Conservation (phyloP, 352 stramenopile genomes). For the Aphanomyces astaci region DNA sequence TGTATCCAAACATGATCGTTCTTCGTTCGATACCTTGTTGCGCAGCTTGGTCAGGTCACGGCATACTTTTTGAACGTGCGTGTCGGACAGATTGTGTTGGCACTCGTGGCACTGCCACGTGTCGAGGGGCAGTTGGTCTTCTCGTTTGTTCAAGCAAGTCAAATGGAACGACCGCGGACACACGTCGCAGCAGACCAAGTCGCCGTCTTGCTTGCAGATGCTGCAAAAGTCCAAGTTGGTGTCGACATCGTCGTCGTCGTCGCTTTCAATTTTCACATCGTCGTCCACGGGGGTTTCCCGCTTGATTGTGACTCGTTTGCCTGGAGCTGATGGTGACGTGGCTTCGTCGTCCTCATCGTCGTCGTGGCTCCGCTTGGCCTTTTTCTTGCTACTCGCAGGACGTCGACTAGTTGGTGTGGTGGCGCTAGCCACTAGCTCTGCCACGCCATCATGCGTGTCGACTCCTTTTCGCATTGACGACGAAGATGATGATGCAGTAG, state of each 20-base stretch:
- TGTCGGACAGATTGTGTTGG: constrained; percentile 15
- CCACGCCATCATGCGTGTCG: too few species aligned
- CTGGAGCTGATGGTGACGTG: neutral
- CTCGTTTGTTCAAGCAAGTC: constrained; percentile 65
- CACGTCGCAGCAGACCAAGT: constrained; percentile 85
- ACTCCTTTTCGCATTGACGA: too few species aligned
- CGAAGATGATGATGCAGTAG: too few species aligned
- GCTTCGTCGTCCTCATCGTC: constrained; percentile 6
- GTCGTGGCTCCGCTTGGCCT: too few species aligned
- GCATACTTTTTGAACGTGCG: neutral
- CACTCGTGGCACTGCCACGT: constrained; percentile 77
- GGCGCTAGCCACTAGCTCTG: too few species aligned
- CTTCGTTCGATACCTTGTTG: constrained; percentile 3
- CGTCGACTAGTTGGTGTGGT: neutral
- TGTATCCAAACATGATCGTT: too few species aligned
- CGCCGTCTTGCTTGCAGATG: constrained; percentile 72
- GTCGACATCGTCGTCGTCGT: constrained; percentile 55
- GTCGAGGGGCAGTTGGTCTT: constrained; percentile 66
- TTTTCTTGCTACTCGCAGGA: too few species aligned
- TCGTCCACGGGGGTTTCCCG: neutral
- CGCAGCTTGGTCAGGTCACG: neutral
- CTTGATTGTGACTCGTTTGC: neutral
- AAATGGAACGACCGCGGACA: constrained; percentile 90
- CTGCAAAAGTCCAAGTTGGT: constrained; percentile 79
- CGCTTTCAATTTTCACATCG: constrained; percentile 25